Evolutionary conservation across 495 filamentous ascomycete species (phyloP).

Genomic region (Astrothelium subdiscretum): DNA sequence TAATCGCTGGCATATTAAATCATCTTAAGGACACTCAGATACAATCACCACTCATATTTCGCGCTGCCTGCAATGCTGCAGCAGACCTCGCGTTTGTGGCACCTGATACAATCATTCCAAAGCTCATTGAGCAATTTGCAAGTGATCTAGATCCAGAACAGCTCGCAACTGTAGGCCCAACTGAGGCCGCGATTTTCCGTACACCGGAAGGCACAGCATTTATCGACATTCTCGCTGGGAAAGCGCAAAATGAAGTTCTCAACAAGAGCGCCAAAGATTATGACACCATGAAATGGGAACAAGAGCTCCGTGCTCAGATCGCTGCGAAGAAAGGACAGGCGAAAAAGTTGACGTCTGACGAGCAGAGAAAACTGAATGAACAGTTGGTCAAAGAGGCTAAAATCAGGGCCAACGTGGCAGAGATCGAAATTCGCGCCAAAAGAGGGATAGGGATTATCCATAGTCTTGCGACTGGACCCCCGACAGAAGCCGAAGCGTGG

Average conservation of each 20-base stretch:
- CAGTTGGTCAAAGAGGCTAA: constrained; percentile 77
- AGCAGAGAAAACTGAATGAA: constrained; percentile 79
- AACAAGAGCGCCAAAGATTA: constrained; percentile 86
- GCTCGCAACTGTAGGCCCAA: constrained; percentile 59
- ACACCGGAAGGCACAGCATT: constrained; percentile 80
- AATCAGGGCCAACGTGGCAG: constrained; percentile 58
- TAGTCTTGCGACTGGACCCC: constrained; percentile 71
- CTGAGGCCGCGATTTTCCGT: constrained; percentile 81
- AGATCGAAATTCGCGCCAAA: constrained; percentile 54
- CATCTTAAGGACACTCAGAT: constrained; percentile 9
- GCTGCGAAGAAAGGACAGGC: constrained; percentile 84
- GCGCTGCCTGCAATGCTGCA: constrained; percentile 66
- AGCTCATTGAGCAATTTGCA: constrained; percentile 59
- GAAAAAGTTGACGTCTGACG: constrained; percentile 81
- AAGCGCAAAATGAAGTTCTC: constrained; percentile 49
- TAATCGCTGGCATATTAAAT: neutral
- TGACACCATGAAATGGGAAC: constrained; percentile 92
- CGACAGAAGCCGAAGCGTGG: constrained; percentile 74
- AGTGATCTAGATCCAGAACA: constrained; percentile 56
- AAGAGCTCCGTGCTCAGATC: constrained; percentile 76
- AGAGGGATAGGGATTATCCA: constrained; percentile 76
- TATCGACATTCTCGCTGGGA: constrained; percentile 78
- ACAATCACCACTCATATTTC: constrained; percentile 33
- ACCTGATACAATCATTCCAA: constrained; percentile 66
- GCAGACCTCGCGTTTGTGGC: constrained; percentile 91